phyloP scores from a whole-genome alignment of 2,329 filamentous ascomycete species.

The Chaetoscypha palmicola region DNA sequence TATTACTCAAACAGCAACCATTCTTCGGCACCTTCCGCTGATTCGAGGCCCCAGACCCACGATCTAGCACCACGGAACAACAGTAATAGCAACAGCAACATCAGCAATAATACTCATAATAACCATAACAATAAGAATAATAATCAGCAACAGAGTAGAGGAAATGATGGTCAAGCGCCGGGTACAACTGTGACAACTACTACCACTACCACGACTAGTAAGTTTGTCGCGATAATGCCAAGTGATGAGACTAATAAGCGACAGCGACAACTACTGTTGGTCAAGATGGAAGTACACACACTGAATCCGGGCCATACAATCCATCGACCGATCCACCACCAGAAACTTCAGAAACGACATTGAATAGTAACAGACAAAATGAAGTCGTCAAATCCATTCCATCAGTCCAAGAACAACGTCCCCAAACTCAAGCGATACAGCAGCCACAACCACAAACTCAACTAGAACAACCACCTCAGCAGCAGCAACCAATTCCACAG shows the following conservation, averaged over 20 bases:
- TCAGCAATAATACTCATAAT: no score
- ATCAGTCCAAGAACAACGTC: neutral
- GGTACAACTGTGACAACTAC: constrained; percentile 24
- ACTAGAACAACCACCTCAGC: neutral
- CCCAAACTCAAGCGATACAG: neutral
- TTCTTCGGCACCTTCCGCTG: constrained; percentile 3
- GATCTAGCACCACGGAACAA: no score
- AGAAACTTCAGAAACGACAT: constrained; percentile 17
- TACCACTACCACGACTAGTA: constrained; percentile 25
- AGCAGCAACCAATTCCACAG: neutral
- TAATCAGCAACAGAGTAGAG: neutral
- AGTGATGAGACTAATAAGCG: constrained; percentile 2
- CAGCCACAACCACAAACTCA: neutral
- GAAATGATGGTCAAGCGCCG: constrained; percentile 10
- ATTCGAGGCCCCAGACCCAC: neutral
- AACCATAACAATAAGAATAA: no score
- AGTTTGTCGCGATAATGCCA: neutral
- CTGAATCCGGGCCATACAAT: constrained; percentile 22
- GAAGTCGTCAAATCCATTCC: constrained; percentile 1
- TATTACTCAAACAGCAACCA: constrained; percentile 22
- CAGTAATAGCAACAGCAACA: no score
- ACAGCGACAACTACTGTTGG: constrained; percentile 23
- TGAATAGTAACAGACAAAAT: constrained; percentile 6
- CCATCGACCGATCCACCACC: constrained; percentile 22
- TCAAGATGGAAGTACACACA: constrained; percentile 20